Evolutionary conservation across 345 rosid genomes (phyloP).

Genomic region (Eucalyptus leucophloia): DNA sequence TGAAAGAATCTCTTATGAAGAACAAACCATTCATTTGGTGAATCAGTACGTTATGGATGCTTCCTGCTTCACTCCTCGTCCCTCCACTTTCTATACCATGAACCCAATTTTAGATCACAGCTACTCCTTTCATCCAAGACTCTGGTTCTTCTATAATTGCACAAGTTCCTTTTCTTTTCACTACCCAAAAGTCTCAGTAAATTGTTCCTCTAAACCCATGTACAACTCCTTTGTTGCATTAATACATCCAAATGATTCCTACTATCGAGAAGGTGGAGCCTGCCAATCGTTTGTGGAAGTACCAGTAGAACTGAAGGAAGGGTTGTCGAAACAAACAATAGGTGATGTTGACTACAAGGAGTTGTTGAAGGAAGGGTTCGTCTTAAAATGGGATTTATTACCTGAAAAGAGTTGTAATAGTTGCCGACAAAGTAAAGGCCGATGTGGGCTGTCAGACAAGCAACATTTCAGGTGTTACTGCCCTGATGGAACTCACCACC

Average conservation of each 20-base stretch:
- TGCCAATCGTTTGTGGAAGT: not conserved
- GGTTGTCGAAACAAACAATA: not conserved
- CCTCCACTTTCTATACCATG: rapidly evolving
- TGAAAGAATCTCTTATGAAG: not conserved
- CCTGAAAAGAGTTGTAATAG: not conserved
- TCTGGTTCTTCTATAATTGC: not conserved
- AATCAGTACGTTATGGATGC: not conserved
- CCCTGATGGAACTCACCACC: not conserved
- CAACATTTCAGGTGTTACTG: not conserved
- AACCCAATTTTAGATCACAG: not conserved
- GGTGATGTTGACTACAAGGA: not conserved
- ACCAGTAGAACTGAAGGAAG: not conserved
- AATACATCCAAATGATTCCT: not conserved
- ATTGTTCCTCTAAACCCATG: not conserved
- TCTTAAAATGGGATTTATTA: not conserved
- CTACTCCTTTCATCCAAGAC: not conserved
- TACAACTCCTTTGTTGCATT: not conserved
- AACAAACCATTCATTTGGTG: not conserved
- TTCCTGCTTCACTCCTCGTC: not conserved
- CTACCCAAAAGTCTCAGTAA: not conserved
- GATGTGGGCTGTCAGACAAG: not conserved
- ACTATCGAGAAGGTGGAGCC: not conserved
- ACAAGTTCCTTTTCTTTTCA: not conserved
- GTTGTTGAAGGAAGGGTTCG: not conserved
- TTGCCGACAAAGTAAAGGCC: not conserved